Evolutionary conservation across 2,329 filamentous ascomycete genomes (phyloP).

Genomic region (Penicillium psychrosexuale): DNA sequence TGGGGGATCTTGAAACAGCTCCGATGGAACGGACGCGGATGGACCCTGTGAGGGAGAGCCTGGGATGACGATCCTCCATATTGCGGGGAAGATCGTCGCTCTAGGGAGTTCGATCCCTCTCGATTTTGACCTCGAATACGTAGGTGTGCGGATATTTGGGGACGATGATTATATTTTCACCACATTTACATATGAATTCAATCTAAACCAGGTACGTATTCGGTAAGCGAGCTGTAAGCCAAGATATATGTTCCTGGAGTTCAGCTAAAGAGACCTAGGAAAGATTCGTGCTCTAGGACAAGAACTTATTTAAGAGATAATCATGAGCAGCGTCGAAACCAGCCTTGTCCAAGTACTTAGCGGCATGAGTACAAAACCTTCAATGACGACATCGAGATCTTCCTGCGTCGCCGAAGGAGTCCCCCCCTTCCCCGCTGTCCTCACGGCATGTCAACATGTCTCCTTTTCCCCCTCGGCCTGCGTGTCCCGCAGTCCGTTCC

Average conservation of each 20-base stretch:
- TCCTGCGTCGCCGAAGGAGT: too few relatives aligned
- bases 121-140: neutral
- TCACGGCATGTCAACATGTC: neutral
- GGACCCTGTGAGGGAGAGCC: neutral
- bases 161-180: neutral
- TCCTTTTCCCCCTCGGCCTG: too few relatives aligned
- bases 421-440: neutral
- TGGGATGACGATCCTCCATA: conserved; percentile 1
- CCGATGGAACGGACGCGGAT: neutral
- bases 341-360: too few relatives aligned
- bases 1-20: neutral
- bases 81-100: conserved; percentile 5
- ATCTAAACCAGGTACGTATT: neutral
- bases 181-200: neutral
- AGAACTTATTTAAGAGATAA: too few relatives aligned
- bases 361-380: too few relatives aligned
- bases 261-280: too few relatives aligned
- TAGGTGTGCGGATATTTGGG: neutral
- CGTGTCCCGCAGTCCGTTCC: neutral
- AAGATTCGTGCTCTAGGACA: too few relatives aligned
- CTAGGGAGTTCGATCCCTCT: neutral
- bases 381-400: too few relatives aligned
- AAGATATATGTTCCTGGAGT: too few relatives aligned
- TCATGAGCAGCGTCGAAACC: too few relatives aligned
- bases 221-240: too few relatives aligned